Percentiles rank a stretch among this genome's conserved stretches.
Evolutionary conservation across 1,139 yeast species (phyloP).

Genomic region (Pichia sp.): DNA sequence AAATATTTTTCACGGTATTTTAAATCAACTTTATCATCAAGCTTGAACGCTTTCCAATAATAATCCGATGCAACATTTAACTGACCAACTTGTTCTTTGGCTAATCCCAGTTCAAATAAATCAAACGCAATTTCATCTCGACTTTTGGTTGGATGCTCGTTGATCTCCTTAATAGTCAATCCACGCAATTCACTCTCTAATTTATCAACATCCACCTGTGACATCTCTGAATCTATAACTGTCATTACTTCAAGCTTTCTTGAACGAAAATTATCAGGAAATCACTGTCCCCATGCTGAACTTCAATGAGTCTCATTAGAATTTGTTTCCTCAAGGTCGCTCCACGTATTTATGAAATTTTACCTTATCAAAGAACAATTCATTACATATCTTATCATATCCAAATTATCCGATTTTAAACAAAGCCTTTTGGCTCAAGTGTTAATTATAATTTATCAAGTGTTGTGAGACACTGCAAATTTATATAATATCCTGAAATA

Average conservation of each 20-base stretch:
- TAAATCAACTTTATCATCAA: constrained; percentile 62
- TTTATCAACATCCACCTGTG: constrained; percentile 17
- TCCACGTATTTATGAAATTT: too few relatives aligned
- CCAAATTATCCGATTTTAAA: too few relatives aligned
- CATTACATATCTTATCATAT: too few relatives aligned
- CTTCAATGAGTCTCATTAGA: too few relatives aligned
- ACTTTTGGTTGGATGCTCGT: constrained; percentile 26
- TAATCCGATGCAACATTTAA: constrained; percentile 73
- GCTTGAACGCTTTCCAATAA: constrained; percentile 66
- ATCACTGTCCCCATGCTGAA: too few relatives aligned
- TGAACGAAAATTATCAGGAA: too few relatives aligned
- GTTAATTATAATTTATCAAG: too few relatives aligned
- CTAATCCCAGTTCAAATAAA: constrained; percentile 64
- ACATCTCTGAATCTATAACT: constrained; percentile 1
- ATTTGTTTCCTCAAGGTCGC: too few relatives aligned
- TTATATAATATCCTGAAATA: too few relatives aligned
- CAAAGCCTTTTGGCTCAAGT: too few relatives aligned
- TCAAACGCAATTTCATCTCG: constrained; percentile 43
- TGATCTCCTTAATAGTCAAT: constrained; percentile 23
- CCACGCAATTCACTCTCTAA: constrained; percentile 21
- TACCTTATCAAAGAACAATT: too few relatives aligned
- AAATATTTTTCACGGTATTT: constrained; percentile 45
- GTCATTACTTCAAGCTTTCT: neutral
- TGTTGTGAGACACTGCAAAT: too few relatives aligned
- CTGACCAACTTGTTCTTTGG: constrained; percentile 65